These are phyloP conservation scores for Alternaria tenuissima DNA, from an alignment of 2,329 filamentous ascomycete species.

Conservation along the genomic window DNA sequence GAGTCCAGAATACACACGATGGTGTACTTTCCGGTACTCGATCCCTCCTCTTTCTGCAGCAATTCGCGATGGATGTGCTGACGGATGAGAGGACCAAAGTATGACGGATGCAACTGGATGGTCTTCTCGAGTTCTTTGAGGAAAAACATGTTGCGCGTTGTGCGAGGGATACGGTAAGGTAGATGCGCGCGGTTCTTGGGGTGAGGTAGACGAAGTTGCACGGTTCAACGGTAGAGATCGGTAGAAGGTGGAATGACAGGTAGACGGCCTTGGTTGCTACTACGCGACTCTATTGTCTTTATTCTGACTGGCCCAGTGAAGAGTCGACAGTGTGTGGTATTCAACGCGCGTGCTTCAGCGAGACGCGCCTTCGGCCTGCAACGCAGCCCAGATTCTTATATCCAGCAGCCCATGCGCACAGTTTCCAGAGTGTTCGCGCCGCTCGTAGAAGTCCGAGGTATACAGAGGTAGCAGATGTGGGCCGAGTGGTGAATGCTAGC, in stretches of 20 bases:
- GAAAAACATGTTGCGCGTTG: slow-evolving; percentile 81
- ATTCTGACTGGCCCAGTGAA: slow-evolving; percentile 28
- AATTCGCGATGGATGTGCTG: slow-evolving; percentile 90
- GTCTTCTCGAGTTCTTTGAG: slow-evolving; percentile 95
- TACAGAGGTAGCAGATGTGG: slow-evolving; percentile 19
- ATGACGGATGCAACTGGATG: slow-evolving; percentile 94
- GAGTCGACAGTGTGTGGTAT: slow-evolving; percentile 25
- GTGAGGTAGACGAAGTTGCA: slow-evolving; percentile 22
- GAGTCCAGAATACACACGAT: slow-evolving; percentile 98
- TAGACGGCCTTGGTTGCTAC: slow-evolving; percentile 24
- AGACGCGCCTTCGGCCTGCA: slow-evolving; percentile 44
- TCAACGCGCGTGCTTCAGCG: slow-evolving; percentile 30
- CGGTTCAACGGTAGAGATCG: slow-evolving; percentile 16
- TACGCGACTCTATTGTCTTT: slow-evolving; percentile 39
- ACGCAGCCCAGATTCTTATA: slow-evolving; percentile 31
- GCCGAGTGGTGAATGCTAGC: slow-evolving; percentile 21
- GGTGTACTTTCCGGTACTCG: slow-evolving; percentile 94
- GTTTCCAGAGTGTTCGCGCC: slow-evolving; percentile 25
- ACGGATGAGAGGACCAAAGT: slow-evolving; percentile 93
- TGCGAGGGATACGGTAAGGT: slow-evolving; percentile 15
- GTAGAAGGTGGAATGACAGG: slow-evolving; percentile 10
- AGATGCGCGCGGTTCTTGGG: slow-evolving; percentile 17
- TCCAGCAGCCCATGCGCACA: slow-evolving; percentile 41
- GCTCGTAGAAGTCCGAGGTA: slow-evolving; percentile 19
- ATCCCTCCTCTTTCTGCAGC: slow-evolving; percentile 91